These are phyloP conservation scores for Podaxis sp. DNA, from an alignment of 768 basidiomycete species.

Conservation along the genomic window DNA sequence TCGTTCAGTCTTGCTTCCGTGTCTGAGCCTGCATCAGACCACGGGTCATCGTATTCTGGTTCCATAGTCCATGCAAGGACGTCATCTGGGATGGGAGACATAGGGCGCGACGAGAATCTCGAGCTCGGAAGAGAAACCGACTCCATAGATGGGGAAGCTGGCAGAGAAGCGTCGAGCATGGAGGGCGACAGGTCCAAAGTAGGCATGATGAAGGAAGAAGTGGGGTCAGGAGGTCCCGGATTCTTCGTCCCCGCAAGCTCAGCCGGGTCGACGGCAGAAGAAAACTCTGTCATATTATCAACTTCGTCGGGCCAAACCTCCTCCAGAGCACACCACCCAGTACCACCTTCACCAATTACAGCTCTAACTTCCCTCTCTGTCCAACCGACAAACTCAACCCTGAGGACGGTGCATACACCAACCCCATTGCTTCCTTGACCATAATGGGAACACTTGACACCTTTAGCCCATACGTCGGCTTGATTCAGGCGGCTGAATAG, in stretches of 20 bases:
- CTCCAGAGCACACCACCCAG: constrained; percentile 74
- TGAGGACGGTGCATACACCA: constrained; percentile 64
- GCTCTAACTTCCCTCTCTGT: constrained; percentile 58
- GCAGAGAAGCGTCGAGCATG: constrained; percentile 27
- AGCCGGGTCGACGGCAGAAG: constrained; percentile 22
- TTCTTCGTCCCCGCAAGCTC: constrained; percentile 5
- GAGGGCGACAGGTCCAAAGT: constrained; percentile 69
- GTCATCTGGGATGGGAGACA: constrained; percentile 13
- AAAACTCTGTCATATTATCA: constrained; percentile 24
- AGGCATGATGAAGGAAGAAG: constrained; percentile 73
- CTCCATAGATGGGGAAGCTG: background rate
- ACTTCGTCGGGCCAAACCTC: constrained; percentile 37
- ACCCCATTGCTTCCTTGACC: constrained; percentile 28
- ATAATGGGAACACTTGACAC: constrained; percentile 59
- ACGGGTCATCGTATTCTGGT: constrained; percentile 29
- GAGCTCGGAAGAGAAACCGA: constrained; percentile 10
- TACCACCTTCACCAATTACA: constrained; percentile 69
- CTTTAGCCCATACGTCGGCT: constrained; percentile 64
- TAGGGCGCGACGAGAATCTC: constrained; percentile 1
- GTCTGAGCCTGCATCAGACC: constrained; percentile 26
- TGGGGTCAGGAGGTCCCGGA: constrained; percentile 42
- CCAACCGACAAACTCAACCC: constrained; percentile 76
- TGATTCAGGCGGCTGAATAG: constrained; percentile 72
- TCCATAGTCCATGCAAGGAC: constrained; percentile 16
- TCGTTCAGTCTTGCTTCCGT: constrained; percentile 17